These are phyloP conservation scores for Pseudogymnoascus sp. DNA, from an alignment of 2,329 filamentous ascomycete genomes.

Conservation along the genomic window DNA sequence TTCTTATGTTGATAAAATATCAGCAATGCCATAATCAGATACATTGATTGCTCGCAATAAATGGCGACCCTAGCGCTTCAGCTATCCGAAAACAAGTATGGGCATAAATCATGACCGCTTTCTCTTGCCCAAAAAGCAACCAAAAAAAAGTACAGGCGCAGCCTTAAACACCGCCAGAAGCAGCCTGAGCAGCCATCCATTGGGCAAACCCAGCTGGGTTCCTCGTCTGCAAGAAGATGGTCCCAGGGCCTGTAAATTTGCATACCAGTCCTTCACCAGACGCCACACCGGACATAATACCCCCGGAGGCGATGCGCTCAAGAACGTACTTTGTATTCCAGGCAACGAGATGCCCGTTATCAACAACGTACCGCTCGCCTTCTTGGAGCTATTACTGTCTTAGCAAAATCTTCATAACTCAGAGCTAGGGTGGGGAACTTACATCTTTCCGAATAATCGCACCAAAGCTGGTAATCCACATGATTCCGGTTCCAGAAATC, in stretches of 20 bases:
- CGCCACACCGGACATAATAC: conserved; percentile 78
- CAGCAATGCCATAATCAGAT: neutral
- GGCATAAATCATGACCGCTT: neutral
- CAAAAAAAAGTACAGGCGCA: neutral
- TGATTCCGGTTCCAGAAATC: conserved; percentile 67
- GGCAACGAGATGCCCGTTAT: conserved; percentile 87
- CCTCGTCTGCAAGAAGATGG: conserved; percentile 84
- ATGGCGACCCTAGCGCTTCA: neutral
- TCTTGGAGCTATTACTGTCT: conserved; percentile 37
- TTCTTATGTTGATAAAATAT: neutral
- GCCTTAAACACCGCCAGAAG: neutral
- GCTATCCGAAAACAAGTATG: neutral
- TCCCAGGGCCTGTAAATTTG: conserved; percentile 87
- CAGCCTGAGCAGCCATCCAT: conserved; percentile 24
- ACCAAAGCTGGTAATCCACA: conserved; percentile 90
- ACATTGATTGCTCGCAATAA: conserved; percentile 6
- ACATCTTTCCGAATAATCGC: conserved; percentile 94
- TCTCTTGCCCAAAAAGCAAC: neutral
- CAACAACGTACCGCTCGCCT: conserved; percentile 82
- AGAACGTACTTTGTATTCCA: conserved; percentile 96
- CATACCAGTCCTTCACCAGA: conserved; percentile 86
- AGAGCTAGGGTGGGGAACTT: conserved; percentile 30
- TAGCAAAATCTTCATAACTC: conserved; percentile 7
- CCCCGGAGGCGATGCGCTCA: conserved; percentile 81
- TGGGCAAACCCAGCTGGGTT: conserved; percentile 55